These are phyloP conservation scores for Piloderma croceum DNA, from an alignment of 768 basidiomycete species.

Conservation along the genomic window DNA sequence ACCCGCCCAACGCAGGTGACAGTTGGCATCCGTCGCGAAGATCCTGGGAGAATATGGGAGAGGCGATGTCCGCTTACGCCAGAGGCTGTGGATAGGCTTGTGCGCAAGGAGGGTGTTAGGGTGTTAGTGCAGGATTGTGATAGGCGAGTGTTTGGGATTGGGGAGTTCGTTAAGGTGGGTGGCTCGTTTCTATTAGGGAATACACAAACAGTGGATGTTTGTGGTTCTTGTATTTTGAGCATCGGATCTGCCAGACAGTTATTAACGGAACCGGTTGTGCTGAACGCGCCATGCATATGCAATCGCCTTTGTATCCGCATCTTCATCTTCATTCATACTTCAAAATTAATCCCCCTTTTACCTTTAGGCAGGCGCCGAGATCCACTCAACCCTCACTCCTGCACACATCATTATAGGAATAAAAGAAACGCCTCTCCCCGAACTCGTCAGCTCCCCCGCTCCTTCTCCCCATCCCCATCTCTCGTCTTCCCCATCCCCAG, in stretches of 20 bases:
- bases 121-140: conserved; percentile 77
- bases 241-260: too few relatives aligned
- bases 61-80: conserved; percentile 81
- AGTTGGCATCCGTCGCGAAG: conserved; percentile 59
- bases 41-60: conserved; percentile 81
- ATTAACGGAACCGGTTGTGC: too few relatives aligned
- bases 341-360: too few relatives aligned
- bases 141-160: conserved; percentile 62
- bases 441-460: conserved; percentile 50
- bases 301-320: too few relatives aligned
- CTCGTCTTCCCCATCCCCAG: too few relatives aligned
- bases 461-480: too few relatives aligned
- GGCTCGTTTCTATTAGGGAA: neutral
- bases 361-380: conserved; percentile 68
- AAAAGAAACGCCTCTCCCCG: conserved; percentile 74
- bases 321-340: too few relatives aligned
- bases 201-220: too few relatives aligned
- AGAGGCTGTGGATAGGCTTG: conserved; percentile 56
- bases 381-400: conserved; percentile 49
- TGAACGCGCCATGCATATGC: too few relatives aligned
- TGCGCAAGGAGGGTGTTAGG: conserved; percentile 47
- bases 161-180: conserved; percentile 62
- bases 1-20: conserved; percentile 16
- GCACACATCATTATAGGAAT: conserved; percentile 82
- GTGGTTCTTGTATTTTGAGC: too few relatives aligned